Evolutionary conservation across 2,329 filamentous ascomycete species (phyloP).

Genomic region (Setomelanomma holmii): DNA sequence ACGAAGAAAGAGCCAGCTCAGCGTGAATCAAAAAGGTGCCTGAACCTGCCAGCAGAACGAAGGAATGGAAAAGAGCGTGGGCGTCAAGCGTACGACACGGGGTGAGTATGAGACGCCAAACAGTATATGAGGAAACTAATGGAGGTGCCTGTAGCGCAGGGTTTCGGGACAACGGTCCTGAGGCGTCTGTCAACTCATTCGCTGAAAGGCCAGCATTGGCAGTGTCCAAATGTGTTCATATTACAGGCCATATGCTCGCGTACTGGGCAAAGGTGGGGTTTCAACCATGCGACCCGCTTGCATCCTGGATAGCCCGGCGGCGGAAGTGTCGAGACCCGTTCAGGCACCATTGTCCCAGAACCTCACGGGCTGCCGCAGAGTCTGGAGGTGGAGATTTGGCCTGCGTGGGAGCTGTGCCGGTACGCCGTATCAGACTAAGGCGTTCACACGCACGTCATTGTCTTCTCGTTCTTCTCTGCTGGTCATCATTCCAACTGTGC

Average conservation of each 20-base stretch:
- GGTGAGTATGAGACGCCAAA: conserved; percentile 48
- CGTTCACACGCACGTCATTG: conserved; percentile 14
- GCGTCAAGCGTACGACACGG: conserved; percentile 46
- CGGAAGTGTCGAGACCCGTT: conserved; percentile 45
- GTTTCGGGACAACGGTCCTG: conserved; percentile 50
- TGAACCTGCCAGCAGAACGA: conserved; percentile 52
- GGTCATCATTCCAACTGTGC: not conserved
- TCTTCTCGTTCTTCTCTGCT: not conserved
- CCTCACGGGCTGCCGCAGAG: conserved; percentile 25
- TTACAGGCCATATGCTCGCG: conserved; percentile 34
- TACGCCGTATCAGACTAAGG: conserved; percentile 2
- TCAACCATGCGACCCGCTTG: conserved; percentile 44
- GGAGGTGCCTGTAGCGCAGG: conserved; percentile 40
- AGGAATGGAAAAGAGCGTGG: conserved; percentile 46
- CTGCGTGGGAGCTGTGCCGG: conserved; percentile 15
- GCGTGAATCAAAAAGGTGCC: conserved; percentile 41
- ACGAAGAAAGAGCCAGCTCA: conserved; percentile 46
- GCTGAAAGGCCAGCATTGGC: conserved; percentile 39
- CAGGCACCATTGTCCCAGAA: conserved; percentile 23
- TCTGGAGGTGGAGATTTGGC: conserved; percentile 30
- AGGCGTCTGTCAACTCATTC: conserved; percentile 45
- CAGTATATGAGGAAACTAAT: conserved; percentile 48
- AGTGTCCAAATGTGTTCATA: conserved; percentile 28
- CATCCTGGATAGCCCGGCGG: conserved; percentile 30
- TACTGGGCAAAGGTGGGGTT: conserved; percentile 44